Conservation (phyloP, 2,329 filamentous ascomycete genomes). For the Trichoderma atrobrunneum region DNA sequence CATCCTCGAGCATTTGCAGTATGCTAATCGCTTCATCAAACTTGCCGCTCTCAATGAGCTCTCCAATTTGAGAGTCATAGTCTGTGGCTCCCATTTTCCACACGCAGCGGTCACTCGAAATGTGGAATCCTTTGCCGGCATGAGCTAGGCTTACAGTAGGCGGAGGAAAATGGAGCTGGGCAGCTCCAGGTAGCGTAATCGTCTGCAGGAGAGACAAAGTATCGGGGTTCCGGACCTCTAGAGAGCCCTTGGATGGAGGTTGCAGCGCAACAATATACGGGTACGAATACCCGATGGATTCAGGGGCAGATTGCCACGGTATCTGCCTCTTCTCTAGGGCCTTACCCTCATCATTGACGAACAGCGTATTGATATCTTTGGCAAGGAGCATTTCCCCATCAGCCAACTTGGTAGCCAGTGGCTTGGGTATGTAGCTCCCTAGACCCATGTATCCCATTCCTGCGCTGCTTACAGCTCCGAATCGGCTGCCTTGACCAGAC, state of each 20-base stretch:
- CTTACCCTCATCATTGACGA: constrained; percentile 81
- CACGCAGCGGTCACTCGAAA: constrained; percentile 84
- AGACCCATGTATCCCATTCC: constrained; percentile 98
- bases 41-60: constrained; percentile 68
- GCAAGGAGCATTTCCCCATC: constrained; percentile 87
- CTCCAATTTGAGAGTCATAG: constrained; percentile 85
- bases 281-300: constrained; percentile 93
- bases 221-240: constrained; percentile 91
- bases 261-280: constrained; percentile 90
- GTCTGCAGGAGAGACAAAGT: constrained; percentile 88
- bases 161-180: constrained; percentile 84
- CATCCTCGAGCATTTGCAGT: constrained; percentile 86
- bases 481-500: constrained; percentile 64
- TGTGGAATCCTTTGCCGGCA: constrained; percentile 91
- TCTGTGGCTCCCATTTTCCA: constrained; percentile 96
- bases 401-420: constrained; percentile 75
- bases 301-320: constrained; percentile 86
- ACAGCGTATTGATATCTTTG: constrained; percentile 95
- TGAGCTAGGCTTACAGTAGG: constrained; percentile 93
- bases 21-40: constrained; percentile 93
- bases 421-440: constrained; percentile 86
- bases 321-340: constrained; percentile 80
- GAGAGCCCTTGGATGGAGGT: constrained; percentile 72
- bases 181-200: constrained; percentile 76
- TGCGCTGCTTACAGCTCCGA: constrained; percentile 77